Evolutionary conservation across 2,329 filamentous ascomycete genomes (phyloP).

Genomic region (Neobulgaria alba): DNA sequence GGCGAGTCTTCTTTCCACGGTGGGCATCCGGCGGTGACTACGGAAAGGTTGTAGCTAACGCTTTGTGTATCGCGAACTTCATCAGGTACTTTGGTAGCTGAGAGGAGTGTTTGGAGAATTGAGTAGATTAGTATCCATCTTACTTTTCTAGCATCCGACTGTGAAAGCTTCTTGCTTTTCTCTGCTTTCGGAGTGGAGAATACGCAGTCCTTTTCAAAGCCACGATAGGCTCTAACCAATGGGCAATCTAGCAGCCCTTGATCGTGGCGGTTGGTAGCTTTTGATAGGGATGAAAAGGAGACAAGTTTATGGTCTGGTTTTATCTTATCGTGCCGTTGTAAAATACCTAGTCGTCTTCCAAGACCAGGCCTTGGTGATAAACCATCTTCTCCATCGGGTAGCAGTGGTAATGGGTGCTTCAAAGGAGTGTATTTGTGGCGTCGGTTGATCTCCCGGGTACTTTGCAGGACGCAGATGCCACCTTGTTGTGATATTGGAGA

Average conservation of each 20-base stretch:
- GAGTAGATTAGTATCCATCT: slow-evolving; percentile 72
- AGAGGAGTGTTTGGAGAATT: slow-evolving; percentile 61
- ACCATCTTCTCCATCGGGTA: slow-evolving; percentile 38
- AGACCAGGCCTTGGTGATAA: slow-evolving; percentile 22
- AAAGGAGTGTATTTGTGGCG: slow-evolving; percentile 51
- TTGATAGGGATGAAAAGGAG: slow-evolving; percentile 42
- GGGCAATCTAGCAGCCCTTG: slow-evolving; percentile 30
- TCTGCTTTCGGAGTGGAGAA: slow-evolving; percentile 43
- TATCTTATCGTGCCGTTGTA: slow-evolving; percentile 29
- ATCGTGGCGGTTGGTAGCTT: slow-evolving; percentile 39
- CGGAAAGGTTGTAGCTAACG: slow-evolving; percentile 44
- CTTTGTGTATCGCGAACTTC: slow-evolving; percentile 50
- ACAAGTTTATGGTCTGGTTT: slow-evolving; percentile 41
- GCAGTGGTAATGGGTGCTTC: slow-evolving; percentile 56
- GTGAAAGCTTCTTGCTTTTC: slow-evolving; percentile 46
- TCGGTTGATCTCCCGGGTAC: slow-evolving; percentile 56
- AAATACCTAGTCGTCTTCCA: slow-evolving; percentile 22
- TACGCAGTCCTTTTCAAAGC: slow-evolving; percentile 56
- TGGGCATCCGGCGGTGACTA: slow-evolving; percentile 19
- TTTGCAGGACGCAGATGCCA: slow-evolving; percentile 63
- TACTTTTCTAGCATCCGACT: slow-evolving; percentile 64
- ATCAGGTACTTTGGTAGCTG: slow-evolving; percentile 50
- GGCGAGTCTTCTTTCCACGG: slow-evolving; percentile 22
- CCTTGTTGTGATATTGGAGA: slow-evolving; percentile 49
- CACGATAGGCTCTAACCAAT: slow-evolving; percentile 59